Evolutionary conservation across 2,329 filamentous ascomycete genomes (phyloP), one percentile per base, ranked within the genome.

Genomic region (Ophiostoma sp.): DNA sequence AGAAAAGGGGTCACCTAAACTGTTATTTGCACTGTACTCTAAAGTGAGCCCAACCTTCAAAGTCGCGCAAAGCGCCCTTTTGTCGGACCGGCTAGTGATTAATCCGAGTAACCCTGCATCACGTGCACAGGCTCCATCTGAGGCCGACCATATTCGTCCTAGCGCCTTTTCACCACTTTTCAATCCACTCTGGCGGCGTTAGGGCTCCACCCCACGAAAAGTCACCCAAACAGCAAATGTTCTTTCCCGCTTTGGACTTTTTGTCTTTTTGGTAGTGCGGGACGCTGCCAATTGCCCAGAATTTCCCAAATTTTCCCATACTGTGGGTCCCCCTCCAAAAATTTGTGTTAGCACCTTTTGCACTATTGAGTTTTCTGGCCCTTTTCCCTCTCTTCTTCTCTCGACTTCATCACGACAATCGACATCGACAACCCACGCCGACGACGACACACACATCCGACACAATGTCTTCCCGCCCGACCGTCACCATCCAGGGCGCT

Each of bases 401-500:
- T 52, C 25, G 55, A 52, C 50, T 66, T n/a, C 45, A 25, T 42
- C 70, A 71, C 72, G 61, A 73, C 72, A 59, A 59, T 57, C 66
- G 66, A 63, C 48, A 69, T 57, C 12, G 66, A 69, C 48, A 28
- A 55, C 36, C 36, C 28, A 39, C 48, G 12, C 17, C 70, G 59
- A 59, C 72, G 69, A 74, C 72, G 45, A 50, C 66, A 45, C 36
- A 66, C 64, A 61, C 72, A 63, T 22, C 25, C 73, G 73, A 74
- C 71, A 73, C 73, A 89, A 97, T 97, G 94, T 93, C 95, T 88
- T 95, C 93, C 85, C 91, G 96, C 89, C 96, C 96, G 86, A 98
- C 95, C 84, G 96, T 99, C 86, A 93, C 94, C 85, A 95, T 99
- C 88, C 91, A 97, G 88, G 91, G 92, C 87, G 94, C 94, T 87